Evolutionary conservation across 495 filamentous ascomycete species (phyloP).

Genomic region (Parachaetomium inaequale): DNA sequence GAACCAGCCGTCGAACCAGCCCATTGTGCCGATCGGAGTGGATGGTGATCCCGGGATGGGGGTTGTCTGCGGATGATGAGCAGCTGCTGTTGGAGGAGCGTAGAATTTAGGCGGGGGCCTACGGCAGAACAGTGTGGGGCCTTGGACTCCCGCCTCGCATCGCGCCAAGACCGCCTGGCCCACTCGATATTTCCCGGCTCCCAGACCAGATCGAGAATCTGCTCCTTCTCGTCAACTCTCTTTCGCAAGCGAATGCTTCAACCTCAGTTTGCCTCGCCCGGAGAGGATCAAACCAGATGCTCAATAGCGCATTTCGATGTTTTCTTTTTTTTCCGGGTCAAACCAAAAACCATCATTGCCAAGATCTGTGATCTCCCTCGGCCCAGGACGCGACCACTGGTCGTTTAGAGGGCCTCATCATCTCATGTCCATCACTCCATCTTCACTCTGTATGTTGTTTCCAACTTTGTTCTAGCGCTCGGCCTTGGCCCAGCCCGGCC

Average conservation of each 20-base stretch:
- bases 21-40: conserved; percentile 45
- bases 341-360: neutral
- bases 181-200: neutral
- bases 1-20: conserved; percentile 62
- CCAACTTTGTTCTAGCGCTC: too few species aligned
- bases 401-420: too few species aligned
- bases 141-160: neutral
- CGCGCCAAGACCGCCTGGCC: neutral
- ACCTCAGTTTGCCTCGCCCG: neutral
- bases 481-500: too few species aligned
- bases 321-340: neutral
- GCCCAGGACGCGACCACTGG: neutral
- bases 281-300: too few species aligned
- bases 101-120: conserved; percentile 27
- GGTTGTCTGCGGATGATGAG: neutral
- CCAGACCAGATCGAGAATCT: too few species aligned
- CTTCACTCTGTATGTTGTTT: too few species aligned
- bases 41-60: neutral
- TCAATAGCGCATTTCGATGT: neutral
- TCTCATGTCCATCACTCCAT: too few species aligned
- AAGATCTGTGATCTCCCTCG: neutral
- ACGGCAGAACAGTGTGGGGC: conserved; percentile 22
- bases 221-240: neutral
- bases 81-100: neutral
- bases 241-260: neutral